Evolutionary conservation across 306 rosid species (phyloP), one percentile per base, ranked within the genome.

Genomic region (Malus sieversii): DNA sequence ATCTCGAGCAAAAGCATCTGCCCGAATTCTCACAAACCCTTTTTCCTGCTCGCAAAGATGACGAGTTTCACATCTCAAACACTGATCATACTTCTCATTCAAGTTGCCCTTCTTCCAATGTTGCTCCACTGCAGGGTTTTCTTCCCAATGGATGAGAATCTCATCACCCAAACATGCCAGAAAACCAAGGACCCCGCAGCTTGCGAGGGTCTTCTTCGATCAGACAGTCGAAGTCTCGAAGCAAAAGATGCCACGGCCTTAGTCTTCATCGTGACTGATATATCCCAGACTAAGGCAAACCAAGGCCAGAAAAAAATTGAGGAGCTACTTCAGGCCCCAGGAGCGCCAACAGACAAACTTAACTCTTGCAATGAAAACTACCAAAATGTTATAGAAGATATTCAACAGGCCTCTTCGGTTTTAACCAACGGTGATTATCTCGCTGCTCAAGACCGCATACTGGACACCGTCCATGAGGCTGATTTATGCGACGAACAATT

Each of bases 391-490:
- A 59, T 9, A 5, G 89, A 40, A 16, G 44, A 51, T 7, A 13
- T 85, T 12, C 69, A 86, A n/a, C 27, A 60, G 29, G 87, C 90
- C 63, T 23, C 48, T 66, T 77, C 70, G 25, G 88, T 80, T 74
- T 52, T 87, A 19, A 38, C 65, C 4, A 64, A 30, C 15, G 80
- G 89, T 6, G 65, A 81, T 38, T 77, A 76, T 3, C 81, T 70
- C 46, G 79, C 83, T 48, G 92, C 92, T 0, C 77, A 79, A 82
- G 60, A 83, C 9, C 77, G 82, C 22, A 74, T 81, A 1, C 65
- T 67, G 38, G 90, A 87, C 48, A 85, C 80, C 23, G 82, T 72
- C 13, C 4, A 20, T 32, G 87, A 84, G 66, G 87, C 81, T 10
- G 64, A 10, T 33, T 15, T 62, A 7, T 90, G 88, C 27, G 84